Conservation (phyloP, 768 basidiomycete genomes). For the Saitozyma sp. region DNA sequence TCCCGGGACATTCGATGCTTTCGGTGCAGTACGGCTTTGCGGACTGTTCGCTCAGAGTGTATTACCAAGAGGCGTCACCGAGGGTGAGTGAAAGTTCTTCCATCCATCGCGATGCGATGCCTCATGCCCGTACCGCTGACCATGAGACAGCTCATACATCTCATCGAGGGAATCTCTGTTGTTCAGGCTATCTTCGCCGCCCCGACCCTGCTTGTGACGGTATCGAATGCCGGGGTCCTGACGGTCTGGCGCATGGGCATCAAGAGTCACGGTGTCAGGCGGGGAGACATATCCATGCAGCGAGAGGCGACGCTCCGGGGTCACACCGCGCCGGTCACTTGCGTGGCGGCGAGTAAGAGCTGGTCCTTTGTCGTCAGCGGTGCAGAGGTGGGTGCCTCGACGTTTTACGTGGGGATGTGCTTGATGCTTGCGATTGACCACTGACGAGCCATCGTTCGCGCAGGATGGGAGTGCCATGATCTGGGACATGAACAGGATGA, state of each 20-base stretch:
- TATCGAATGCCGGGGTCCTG: conserved; percentile 76
- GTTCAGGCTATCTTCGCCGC: conserved; percentile 79
- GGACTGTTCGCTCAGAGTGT: conserved; percentile 40
- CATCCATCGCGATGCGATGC: not conserved
- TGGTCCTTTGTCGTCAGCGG: conserved; percentile 86
- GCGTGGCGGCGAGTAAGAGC: conserved; percentile 69
- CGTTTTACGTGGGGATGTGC: not conserved
- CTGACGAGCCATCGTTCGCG: not conserved
- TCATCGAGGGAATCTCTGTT: conserved; percentile 71
- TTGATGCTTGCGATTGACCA: not conserved
- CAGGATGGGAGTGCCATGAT: conserved; percentile 77
- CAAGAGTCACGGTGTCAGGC: conserved; percentile 36
- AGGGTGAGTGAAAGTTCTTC: conserved; percentile 9
- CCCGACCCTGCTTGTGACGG: conserved; percentile 70
- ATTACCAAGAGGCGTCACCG: conserved; percentile 26
- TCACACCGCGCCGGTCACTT: conserved; percentile 68
- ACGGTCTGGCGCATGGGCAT: conserved; percentile 73
- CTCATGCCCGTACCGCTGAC: conserved; percentile 4
- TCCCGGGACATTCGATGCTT: conserved; percentile 28
- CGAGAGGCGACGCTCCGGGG: conserved; percentile 77
- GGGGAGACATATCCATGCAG: conserved; percentile 42
- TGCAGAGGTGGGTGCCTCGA: conserved; percentile 56
- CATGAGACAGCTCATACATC: conserved; percentile 64
- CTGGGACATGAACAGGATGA: conserved; percentile 84
- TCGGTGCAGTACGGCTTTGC: conserved; percentile 46